Percentiles rank a stretch among this genome's conserved stretches.
Evolutionary conservation across 768 basidiomycete species (phyloP).

Genomic region (Podaxis sp.): DNA sequence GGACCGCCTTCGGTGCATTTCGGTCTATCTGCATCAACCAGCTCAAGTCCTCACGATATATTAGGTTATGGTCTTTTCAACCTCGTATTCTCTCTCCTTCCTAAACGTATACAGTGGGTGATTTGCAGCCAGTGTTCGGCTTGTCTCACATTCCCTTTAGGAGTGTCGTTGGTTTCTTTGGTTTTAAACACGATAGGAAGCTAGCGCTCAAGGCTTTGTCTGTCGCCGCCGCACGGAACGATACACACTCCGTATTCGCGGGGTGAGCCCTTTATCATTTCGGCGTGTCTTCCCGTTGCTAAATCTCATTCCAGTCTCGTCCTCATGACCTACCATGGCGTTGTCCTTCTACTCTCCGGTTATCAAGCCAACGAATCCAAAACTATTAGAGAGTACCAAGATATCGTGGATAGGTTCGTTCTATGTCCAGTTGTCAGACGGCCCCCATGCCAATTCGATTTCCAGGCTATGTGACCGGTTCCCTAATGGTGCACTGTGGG

Average conservation of each 20-base stretch:
- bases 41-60: background rate
- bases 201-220: conserved; percentile 69
- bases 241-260: conserved; percentile 76
- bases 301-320: conserved; percentile 48
- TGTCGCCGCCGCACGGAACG: conserved; percentile 62
- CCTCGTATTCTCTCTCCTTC: conserved; percentile 74
- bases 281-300: conserved; percentile 7
- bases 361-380: conserved; percentile 74
- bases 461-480: conserved; percentile 54
- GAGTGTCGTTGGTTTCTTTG: conserved; percentile 71
- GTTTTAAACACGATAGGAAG: conserved; percentile 70
- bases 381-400: conserved; percentile 60
- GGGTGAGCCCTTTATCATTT: conserved; percentile 43
- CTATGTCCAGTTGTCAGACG: background rate
- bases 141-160: conserved; percentile 31
- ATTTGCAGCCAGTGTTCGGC: background rate
- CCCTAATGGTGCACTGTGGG: conserved; percentile 71
- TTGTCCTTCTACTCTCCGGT: conserved; percentile 67
- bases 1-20: conserved; percentile 70
- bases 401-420: conserved; percentile 64
- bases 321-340: conserved; percentile 78
- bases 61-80: conserved; percentile 71
- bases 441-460: background rate
- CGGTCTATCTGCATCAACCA: conserved; percentile 19
- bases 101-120: conserved; percentile 65